phyloP scores from a whole-genome alignment of 1,284 basidiomycete species.

The Cryptococcus deneoformans region DNA sequence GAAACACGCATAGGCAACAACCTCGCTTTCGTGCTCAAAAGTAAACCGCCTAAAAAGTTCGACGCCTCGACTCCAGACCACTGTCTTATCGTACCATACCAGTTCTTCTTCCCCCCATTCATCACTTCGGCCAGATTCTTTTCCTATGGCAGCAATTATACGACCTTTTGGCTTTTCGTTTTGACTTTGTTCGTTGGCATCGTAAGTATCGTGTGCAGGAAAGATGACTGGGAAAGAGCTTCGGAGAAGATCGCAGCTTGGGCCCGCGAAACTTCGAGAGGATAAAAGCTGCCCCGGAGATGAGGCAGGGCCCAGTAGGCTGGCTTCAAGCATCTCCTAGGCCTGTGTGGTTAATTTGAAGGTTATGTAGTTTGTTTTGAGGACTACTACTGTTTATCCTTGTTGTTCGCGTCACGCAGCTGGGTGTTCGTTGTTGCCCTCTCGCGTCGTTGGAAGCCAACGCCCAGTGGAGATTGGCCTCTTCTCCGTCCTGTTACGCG shows the following conservation, averaged over 20 bases:
- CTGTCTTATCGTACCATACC: constrained; percentile 66
- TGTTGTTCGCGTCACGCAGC: too few species aligned
- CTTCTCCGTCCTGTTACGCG: too few species aligned
- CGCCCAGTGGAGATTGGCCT: too few species aligned
- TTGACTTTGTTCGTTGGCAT: background rate
- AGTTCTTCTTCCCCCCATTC: constrained; percentile 52
- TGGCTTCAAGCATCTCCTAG: constrained; percentile 23
- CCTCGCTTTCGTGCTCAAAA: constrained; percentile 65
- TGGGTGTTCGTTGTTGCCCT: too few species aligned
- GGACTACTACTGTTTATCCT: too few species aligned
- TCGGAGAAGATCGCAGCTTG: constrained; percentile 4
- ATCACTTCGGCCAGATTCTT: constrained; percentile 1
- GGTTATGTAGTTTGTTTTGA: constrained; percentile 12
- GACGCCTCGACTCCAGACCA: constrained; percentile 67
- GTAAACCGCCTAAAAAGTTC: constrained; percentile 70
- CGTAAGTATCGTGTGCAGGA: constrained; percentile 1
- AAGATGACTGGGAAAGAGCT: constrained; percentile 1
- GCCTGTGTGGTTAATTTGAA: background rate
- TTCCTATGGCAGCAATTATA: background rate
- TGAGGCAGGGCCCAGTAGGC: constrained; percentile 25
- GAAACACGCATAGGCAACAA: constrained; percentile 71
- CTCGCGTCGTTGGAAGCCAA: too few species aligned
- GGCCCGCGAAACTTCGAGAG: constrained; percentile 8
- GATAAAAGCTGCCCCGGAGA: constrained; percentile 29
- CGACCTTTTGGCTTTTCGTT: too few species aligned